Evolutionary conservation across 2,329 filamentous ascomycete genomes (phyloP), one percentile per base, ranked within the genome.

Genomic region (Didymella exigua): DNA sequence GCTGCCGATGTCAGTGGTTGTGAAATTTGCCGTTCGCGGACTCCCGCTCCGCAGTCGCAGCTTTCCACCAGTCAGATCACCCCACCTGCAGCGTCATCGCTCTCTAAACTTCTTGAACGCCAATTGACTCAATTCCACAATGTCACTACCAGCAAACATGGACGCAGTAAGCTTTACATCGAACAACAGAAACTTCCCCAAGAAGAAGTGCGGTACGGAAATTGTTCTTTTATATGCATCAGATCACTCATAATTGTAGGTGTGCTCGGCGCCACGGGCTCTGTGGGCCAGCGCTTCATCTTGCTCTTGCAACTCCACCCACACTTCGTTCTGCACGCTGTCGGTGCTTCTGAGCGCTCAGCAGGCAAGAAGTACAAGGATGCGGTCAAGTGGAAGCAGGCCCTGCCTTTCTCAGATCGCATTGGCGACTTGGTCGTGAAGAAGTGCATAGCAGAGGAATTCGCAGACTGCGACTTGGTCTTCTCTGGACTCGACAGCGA

Each of bases 361-460:
- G 91, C 91, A 6, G 93, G 93, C 71, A 97, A 97, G 82, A 89
- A 89, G 73, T 98, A 98, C 82, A 89, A 88, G 77, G 91, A 96
- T 84, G 93, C 93, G 33, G 93, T 96, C 60, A 86, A 86, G 68
- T 98, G 95, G 95, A 97, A 97, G 82, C 93, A 98, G 79, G 84
- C 90, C 9, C 80, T 85, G 52, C 89, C 91, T 49, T 96, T 97
- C 84, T 88, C 88, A 37, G 81, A 87, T 60, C 82, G 82, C 60
- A 78, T 96, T 54, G 91, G 86, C 63, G 88, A 93, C 61, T 82
- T 98, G 67, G 84, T 96, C 5, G 90, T 98, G 52, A 89, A 91
- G 72, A 88, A 91, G 72, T 98, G 95, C 81, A 88, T 81, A 69
- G 86, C 95, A 0, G 85, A 86, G 65, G 85, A 93, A 67, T 98